Evolutionary conservation across 345 rosid species (phyloP).

Genomic region (Syzygium grande): DNA sequence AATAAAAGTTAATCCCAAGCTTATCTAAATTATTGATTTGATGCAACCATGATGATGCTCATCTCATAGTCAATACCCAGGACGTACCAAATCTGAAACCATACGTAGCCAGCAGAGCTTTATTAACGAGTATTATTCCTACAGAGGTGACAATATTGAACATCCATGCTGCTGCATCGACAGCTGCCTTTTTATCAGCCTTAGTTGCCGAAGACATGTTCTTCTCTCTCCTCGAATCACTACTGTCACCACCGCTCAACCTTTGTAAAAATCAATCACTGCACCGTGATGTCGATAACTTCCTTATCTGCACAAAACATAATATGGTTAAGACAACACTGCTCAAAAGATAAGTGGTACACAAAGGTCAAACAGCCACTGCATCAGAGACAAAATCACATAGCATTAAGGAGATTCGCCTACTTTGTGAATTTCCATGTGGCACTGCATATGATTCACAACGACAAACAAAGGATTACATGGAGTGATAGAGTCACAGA

Average conservation of each 20-base stretch:
- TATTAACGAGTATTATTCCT: constrained; percentile 93
- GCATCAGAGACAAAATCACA: not conserved
- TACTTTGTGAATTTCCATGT: not conserved
- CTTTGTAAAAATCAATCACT: not conserved
- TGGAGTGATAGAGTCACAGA: not conserved
- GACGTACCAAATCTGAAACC: constrained; percentile 88
- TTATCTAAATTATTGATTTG: not conserved
- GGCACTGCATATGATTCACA: not conserved
- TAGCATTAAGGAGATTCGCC: not conserved
- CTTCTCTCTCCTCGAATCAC: constrained; percentile 8
- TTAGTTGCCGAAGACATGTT: constrained; percentile 65
- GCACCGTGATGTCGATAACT: not conserved
- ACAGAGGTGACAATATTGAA: constrained; percentile 98
- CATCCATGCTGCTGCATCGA: constrained; percentile 94
- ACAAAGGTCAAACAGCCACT: not conserved
- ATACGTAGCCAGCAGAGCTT: constrained; percentile 89
- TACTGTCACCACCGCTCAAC: not conserved
- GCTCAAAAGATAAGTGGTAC: not conserved
- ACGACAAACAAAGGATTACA: not conserved
- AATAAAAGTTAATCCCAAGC: not conserved
- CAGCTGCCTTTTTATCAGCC: constrained; percentile 62
- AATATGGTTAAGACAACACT: not conserved
- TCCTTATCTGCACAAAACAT: not conserved
- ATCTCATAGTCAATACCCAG: not conserved
- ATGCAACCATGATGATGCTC: not conserved